Evolutionary conservation across 2,329 filamentous ascomycete species (phyloP).

Genomic region (Herpomyces periplanetae): DNA sequence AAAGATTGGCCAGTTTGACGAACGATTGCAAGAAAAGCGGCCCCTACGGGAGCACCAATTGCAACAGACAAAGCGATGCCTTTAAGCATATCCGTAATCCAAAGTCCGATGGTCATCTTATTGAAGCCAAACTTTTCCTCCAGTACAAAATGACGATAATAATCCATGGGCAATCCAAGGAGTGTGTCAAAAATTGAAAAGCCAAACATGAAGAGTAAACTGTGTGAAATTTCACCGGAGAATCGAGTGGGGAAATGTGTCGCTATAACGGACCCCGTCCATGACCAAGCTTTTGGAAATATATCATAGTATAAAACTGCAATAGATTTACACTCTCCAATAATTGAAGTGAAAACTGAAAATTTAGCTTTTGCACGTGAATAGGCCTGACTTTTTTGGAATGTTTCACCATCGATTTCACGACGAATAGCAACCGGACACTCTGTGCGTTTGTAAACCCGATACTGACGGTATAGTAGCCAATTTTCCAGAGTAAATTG

Average conservation of each 20-base stretch:
- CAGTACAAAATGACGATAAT: conserved; percentile 81
- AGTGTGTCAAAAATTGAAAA: conserved; percentile 49
- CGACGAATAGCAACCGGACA: conserved; percentile 53
- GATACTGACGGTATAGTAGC: conserved; percentile 61
- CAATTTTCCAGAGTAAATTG: conserved; percentile 70
- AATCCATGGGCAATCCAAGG: conserved; percentile 34
- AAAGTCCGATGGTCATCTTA: conserved; percentile 68
- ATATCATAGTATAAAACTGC: conserved; percentile 64
- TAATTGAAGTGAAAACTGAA: conserved; percentile 37
- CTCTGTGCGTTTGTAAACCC: conserved; percentile 34
- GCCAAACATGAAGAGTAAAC: conserved; percentile 55
- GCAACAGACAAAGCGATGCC: conserved; percentile 39
- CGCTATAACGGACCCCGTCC: conserved; percentile 33
- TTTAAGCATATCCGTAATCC: conserved; percentile 67
- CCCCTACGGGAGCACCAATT: conserved; percentile 52
- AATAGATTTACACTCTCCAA: conserved; percentile 52
- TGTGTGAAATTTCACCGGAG: conserved; percentile 68
- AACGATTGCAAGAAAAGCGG: conserved; percentile 69
- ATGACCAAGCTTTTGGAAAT: conserved; percentile 55
- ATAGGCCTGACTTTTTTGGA: conserved; percentile 80
- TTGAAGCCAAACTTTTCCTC: conserved; percentile 97
- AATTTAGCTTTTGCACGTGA: conserved; percentile 83
- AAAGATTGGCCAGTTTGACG: conserved; percentile 72
- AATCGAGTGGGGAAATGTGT: conserved; percentile 36
- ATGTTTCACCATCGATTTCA: conserved; percentile 59